These are phyloP conservation scores for Antitrichia curtipendula DNA, from an alignment of 225 moss, liverwort and hornwort genomes.

Conservation along the genomic window DNA sequence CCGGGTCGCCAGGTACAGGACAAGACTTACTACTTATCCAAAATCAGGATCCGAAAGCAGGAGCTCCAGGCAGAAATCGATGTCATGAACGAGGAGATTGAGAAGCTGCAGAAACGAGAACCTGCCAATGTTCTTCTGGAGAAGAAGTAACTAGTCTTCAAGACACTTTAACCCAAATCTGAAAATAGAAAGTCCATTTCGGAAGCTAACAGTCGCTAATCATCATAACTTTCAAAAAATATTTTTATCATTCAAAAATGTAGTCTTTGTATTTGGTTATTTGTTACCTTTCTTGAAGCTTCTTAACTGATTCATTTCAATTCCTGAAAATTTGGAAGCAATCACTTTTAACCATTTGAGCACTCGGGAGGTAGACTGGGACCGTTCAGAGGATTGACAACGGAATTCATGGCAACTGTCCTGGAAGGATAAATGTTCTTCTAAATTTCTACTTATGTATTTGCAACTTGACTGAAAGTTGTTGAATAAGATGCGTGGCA, in stretches of 20 bases:
- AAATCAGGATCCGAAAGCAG: conserved; percentile 48
- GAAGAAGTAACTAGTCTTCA: conserved; percentile 8
- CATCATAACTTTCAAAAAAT: neutral
- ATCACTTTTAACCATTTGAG: too few relatives aligned
- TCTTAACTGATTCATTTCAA: neutral
- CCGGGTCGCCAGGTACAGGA: conserved; percentile 57
- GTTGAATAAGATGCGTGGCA: neutral
- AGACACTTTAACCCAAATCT: neutral
- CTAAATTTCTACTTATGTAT: neutral
- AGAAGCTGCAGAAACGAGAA: conserved; percentile 32
- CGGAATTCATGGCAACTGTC: neutral
- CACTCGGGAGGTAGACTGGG: too few relatives aligned
- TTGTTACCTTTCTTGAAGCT: neutral
- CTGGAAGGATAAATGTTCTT: neutral
- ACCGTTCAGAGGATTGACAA: neutral
- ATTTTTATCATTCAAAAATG: neutral
- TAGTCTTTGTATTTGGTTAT: neutral
- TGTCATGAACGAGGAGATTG: conserved; percentile 38
- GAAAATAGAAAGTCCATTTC: neutral
- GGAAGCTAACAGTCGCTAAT: neutral
- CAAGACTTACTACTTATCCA: conserved; percentile 58
- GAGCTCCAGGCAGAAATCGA: conserved; percentile 57
- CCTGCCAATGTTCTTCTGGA: conserved; percentile 32
- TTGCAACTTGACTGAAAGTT: neutral
- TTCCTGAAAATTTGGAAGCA: neutral